Evolutionary conservation across 345 rosid species (phyloP).

Genomic region (Cardiospermum halicacabum): DNA sequence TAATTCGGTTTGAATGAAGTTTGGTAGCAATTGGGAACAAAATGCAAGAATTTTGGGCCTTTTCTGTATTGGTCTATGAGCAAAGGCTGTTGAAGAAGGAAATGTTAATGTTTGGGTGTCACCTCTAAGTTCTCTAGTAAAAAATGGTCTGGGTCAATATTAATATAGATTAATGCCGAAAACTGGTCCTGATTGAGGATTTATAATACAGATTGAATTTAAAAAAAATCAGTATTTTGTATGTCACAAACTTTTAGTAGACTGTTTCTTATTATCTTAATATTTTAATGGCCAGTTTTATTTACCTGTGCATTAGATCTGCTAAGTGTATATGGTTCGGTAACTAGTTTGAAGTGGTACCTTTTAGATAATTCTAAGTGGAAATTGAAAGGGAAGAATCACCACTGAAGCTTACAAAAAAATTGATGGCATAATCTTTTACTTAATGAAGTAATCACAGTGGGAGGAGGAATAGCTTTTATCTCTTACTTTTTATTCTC

Average conservation of each 20-base stretch:
- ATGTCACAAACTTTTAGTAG: neutral
- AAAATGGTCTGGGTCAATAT: neutral
- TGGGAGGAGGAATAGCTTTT: neutral
- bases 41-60: neutral
- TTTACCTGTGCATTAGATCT: too few relatives aligned
- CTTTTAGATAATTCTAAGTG: too few relatives aligned
- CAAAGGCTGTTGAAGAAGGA: neutral
- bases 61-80: neutral
- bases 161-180: too few relatives aligned
- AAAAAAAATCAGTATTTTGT: too few relatives aligned
- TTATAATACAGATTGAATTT: too few relatives aligned
- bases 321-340: too few relatives aligned
- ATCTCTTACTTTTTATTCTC: neutral
- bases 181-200: too few relatives aligned
- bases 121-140: neutral
- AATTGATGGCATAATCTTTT: neutral
- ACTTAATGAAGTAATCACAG: neutral
- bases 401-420: neutral
- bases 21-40: neutral
- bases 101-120: neutral
- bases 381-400: neutral
- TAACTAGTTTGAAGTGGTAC: too few relatives aligned
- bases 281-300: neutral
- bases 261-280: neutral
- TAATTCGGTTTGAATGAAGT: neutral